Conservation (phyloP, 176 grass and related monocot species). For the maize (Zea mays) region DNA sequence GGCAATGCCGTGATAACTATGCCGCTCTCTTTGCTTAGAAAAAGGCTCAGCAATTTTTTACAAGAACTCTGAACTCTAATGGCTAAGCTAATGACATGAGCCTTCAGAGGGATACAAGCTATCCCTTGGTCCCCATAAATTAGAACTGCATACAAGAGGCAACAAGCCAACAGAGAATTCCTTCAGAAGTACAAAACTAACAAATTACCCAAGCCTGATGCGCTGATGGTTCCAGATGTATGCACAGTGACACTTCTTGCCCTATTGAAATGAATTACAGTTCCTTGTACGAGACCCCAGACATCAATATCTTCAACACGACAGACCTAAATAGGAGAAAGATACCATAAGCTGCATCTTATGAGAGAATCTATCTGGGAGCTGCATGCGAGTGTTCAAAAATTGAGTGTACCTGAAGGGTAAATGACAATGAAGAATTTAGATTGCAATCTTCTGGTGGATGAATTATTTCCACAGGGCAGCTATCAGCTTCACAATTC, state of each 20-base stretch:
- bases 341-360: constrained; percentile 4
- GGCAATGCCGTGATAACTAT: too few species aligned
- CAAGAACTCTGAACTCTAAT: constrained; percentile 5
- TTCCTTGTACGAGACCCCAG: constrained; percentile 82
- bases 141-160: background rate
- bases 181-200: constrained; percentile 29
- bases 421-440: constrained; percentile 94
- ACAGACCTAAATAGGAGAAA: constrained; percentile 67
- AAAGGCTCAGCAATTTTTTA: constrained; percentile 16
- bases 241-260: constrained; percentile 78
- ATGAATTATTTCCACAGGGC: constrained; percentile 87
- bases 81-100: background rate
- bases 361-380: constrained; percentile 7
- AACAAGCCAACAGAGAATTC: constrained; percentile 20
- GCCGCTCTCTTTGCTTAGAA: constrained; percentile 4
- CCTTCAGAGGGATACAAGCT: background rate
- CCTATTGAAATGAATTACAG: constrained; percentile 95
- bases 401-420: constrained; percentile 69
- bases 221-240: constrained; percentile 77
- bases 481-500: constrained; percentile 81
- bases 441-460: constrained; percentile 99
- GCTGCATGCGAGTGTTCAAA: constrained; percentile 13
- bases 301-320: constrained; percentile 99
- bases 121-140: background rate
- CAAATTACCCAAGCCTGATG: constrained; percentile 75